Evolutionary conservation across 2,329 filamentous ascomycete genomes (phyloP).

Genomic region (Pyrenophora teres): DNA sequence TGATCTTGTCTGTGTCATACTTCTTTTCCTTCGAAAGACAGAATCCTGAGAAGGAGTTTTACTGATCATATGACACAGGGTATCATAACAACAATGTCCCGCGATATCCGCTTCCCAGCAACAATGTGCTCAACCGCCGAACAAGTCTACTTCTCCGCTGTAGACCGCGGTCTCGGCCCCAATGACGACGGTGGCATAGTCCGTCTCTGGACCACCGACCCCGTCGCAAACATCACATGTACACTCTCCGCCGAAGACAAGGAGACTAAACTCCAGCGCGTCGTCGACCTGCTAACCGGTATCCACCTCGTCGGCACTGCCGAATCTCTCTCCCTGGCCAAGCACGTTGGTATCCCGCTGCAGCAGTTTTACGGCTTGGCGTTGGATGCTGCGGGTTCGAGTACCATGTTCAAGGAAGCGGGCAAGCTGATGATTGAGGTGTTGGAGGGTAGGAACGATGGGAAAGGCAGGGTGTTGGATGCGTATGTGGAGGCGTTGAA

Average conservation of each 20-base stretch:
- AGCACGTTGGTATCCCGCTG: conserved; percentile 45
- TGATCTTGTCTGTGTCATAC: no score
- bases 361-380: conserved; percentile 45
- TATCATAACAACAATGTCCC: conserved; percentile 70
- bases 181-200: conserved; percentile 63
- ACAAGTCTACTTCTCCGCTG: conserved; percentile 65
- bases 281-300: conserved; percentile 39
- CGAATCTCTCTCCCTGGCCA: conserved; percentile 46
- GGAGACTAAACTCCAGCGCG: conserved; percentile 42
- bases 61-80: conserved; percentile 40
- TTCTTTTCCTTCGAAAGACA: not conserved
- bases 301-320: conserved; percentile 46
- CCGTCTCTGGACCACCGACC: conserved; percentile 55
- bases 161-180: conserved; percentile 61
- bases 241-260: conserved; percentile 33
- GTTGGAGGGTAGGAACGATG: conserved; percentile 35
- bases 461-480: conserved; percentile 22
- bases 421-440: conserved; percentile 41
- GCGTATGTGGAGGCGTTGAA: conserved; percentile 32
- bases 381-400: conserved; percentile 46
- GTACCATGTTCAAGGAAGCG: conserved; percentile 40
- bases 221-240: conserved; percentile 43
- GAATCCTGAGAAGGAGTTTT: no score
- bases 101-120: conserved; percentile 61
- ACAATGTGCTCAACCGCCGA: conserved; percentile 67